Conservation (phyloP, 148 eudicot genomes). For the Arctostaphylos glauca region DNA sequence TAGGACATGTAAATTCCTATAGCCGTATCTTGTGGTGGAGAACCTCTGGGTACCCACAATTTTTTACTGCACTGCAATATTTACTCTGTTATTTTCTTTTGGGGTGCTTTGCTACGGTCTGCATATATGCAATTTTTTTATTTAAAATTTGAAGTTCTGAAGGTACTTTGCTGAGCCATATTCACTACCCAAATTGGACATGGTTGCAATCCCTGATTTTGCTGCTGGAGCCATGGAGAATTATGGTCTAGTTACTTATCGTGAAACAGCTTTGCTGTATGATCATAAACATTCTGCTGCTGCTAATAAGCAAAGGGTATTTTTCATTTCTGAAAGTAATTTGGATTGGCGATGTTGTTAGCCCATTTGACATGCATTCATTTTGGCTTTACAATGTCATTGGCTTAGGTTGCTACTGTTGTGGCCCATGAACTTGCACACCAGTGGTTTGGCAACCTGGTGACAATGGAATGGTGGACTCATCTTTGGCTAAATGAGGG, state of each 20-base stretch:
- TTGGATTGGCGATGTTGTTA: conserved; percentile 12
- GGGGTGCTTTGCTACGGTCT: not conserved
- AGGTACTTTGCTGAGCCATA: conserved; percentile 37
- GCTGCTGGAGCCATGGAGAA: conserved; percentile 40
- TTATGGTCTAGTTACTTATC: conserved; percentile 31
- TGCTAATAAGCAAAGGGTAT: conserved; percentile 29
- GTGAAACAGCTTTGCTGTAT: conserved; percentile 28
- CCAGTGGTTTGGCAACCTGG: conserved; percentile 44
- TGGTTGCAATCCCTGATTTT: conserved; percentile 41
- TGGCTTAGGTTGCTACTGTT: conserved; percentile 25
- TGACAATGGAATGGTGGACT: conserved; percentile 48
- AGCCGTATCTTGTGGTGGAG: no score
- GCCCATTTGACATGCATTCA: not conserved
- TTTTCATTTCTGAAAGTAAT: conserved; percentile 42
- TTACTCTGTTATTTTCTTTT: not conserved
- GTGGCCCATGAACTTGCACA: conserved; percentile 37
- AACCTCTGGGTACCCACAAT: no score
- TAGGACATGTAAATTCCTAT: no score
- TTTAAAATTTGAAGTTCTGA: conserved; percentile 12
- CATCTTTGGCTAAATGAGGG: conserved; percentile 45
- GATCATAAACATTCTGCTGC: conserved; percentile 34
- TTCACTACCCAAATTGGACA: conserved; percentile 34
- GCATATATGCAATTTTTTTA: conserved; percentile 7
- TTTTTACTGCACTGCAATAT: not conserved
- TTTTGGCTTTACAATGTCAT: not conserved